These are phyloP conservation scores for Beauveria varroae DNA, from an alignment of 2,329 filamentous ascomycete species.

Conservation along the genomic window DNA sequence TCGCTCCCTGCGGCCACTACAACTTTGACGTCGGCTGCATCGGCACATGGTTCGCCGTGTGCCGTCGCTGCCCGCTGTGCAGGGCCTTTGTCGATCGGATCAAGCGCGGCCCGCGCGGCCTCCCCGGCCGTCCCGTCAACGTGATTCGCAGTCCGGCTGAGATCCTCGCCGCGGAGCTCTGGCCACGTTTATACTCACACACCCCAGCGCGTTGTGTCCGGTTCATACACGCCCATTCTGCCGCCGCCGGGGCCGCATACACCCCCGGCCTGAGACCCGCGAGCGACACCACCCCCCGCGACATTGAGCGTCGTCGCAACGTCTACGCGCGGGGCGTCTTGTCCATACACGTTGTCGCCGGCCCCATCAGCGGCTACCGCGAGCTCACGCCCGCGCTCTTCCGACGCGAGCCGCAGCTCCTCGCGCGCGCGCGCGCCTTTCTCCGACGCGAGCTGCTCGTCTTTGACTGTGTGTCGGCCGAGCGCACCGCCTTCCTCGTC, in stretches of 20 bases:
- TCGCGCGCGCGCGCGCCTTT: conserved; percentile 72
- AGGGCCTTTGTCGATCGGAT: conserved; percentile 50
- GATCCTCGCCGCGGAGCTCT: background rate
- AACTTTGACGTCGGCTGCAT: conserved; percentile 85
- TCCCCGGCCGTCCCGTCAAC: background rate
- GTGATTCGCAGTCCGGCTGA: background rate
- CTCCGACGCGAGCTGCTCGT: conserved; percentile 77
- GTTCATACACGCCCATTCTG: no score
- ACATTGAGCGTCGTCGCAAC: conserved; percentile 44
- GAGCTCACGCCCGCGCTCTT: conserved; percentile 65
- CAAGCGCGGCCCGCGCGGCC: conserved; percentile 50
- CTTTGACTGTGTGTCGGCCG: conserved; percentile 57
- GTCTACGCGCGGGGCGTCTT: conserved; percentile 68
- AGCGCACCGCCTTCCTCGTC: conserved; percentile 65
- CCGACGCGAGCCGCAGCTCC: conserved; percentile 54
- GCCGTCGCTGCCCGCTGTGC: conserved; percentile 73
- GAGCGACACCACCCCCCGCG: conserved; percentile 17
- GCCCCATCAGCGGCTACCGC: conserved; percentile 66
- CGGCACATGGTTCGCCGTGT: conserved; percentile 69
- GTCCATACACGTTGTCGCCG: conserved; percentile 76
- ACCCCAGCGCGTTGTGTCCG: no score
- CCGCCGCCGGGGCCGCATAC: background rate
- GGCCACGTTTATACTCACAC: background rate
- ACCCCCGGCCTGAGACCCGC: no score
- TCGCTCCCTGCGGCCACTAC: conserved; percentile 69